Evolutionary conservation across 2,329 filamentous ascomycete species (phyloP), one percentile per base, ranked within the genome.

Genomic region (Colletotrichum sp.): DNA sequence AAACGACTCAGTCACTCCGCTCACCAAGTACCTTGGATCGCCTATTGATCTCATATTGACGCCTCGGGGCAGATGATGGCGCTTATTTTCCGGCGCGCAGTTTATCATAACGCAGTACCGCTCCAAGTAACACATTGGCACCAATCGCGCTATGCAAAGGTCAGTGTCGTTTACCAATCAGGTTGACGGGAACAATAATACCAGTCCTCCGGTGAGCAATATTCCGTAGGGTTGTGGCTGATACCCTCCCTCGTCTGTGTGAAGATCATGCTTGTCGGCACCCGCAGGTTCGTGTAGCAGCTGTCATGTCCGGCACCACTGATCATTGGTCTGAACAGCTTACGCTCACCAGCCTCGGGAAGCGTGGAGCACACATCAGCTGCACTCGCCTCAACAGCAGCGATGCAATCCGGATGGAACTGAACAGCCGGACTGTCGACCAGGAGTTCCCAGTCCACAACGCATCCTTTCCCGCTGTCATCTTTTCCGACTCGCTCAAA

Each of bases 41-140:
- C 5, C 16, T 1, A 39, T 39, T 39, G 16, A 39, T 39, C 36
- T 18, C 0, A 39, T 0, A 18, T 18, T 9, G 9, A 21, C 13
- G 5, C 7, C n/a, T n/a, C 10, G 5, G 18, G 10, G 43, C 18
- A 0, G 43, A 48, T 1, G 5, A 3, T 13, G 10, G n/a, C 10
- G 2, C n/a, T 13, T 52, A 52, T 24, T 52, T 13, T 21, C n/a
- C 43, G 43, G 43, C 43, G 5, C 43, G 43, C 12, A 52, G 10
- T 4, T 52, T 52, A 21, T 52, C 43, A 21, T 52, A 52, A 7
- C 43, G 43, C 6, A 52, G 12, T 13, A 52, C 43, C 12, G 43
- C 43, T 7, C 43, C 43, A 13, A 52, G n/a, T 3, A 52, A 21
- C 10, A 52, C 43, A 7, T 52, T 52, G 10, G 43, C n/a, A 13